phyloP scores from a whole-genome alignment of 1,139 yeast genomes.

The Kodamaea arcana region DNA sequence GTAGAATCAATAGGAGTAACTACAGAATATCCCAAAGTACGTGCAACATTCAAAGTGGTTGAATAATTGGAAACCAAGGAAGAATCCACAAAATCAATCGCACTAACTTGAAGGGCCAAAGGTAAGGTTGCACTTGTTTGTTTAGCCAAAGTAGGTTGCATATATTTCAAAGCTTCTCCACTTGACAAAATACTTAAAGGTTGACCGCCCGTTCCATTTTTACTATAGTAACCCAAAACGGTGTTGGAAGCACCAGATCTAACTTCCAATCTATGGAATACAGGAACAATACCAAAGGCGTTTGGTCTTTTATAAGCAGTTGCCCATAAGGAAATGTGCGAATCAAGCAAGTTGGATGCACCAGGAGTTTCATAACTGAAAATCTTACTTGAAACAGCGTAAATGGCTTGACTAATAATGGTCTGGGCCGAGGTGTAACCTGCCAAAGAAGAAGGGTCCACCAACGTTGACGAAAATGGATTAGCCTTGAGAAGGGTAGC shows the following conservation, averaged over 20 bases:
- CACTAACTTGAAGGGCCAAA: constrained; percentile 68
- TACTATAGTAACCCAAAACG: constrained; percentile 64
- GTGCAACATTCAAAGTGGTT: constrained; percentile 61
- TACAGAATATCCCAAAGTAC: constrained; percentile 65
- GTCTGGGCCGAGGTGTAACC: constrained; percentile 63
- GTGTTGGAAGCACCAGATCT: constrained; percentile 84
- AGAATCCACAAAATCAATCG: constrained; percentile 60
- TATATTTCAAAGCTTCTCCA: constrained; percentile 61
- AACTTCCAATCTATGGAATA: constrained; percentile 60
- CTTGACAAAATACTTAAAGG: constrained; percentile 59
- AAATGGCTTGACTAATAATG: constrained; percentile 62
- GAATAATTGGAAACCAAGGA: constrained; percentile 64
- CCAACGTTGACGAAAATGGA: constrained; percentile 54
- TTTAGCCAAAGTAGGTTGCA: constrained; percentile 51
- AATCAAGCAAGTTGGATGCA: constrained; percentile 56
- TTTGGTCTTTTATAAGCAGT: constrained; percentile 47
- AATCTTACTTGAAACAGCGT: constrained; percentile 57
- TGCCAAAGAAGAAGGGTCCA: constrained; percentile 51
- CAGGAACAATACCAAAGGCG: constrained; percentile 54
- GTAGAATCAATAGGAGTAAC: constrained; percentile 58
- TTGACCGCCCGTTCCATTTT: constrained; percentile 36
- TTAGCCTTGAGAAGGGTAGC: constrained; percentile 10
- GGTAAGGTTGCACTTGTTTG: constrained; percentile 46
- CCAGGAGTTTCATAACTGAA: constrained; percentile 71
- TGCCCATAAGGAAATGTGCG: constrained; percentile 60